Evolutionary conservation across 768 basidiomycete species (phyloP), one percentile per base, ranked within the genome.

Genomic region (Steccherinum ochraceum): DNA sequence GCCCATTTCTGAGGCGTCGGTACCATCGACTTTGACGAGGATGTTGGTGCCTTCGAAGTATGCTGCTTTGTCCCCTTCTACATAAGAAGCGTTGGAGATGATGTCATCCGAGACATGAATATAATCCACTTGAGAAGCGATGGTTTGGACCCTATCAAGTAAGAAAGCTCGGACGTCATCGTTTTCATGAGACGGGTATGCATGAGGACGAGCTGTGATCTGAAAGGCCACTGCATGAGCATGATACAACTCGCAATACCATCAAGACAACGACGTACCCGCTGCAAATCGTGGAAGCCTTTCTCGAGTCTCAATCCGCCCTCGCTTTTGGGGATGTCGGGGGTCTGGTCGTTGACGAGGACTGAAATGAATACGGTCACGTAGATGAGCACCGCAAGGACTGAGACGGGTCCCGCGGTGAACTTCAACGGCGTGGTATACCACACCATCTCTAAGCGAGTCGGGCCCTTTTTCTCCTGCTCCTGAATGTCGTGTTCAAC

Each of bases 111-210:
- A 67, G 12, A 84, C 61, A 40, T 79, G 70, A 3, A 84, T 72
- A 53, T 79, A 71, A 0, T 68, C 59, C 40, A 75, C 65, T 18
- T 57, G 62, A 12, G 65, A 66, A 24, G 77, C 72, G 21, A 85
- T 69, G 3, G 69, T 64, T 35, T 65, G 56, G 12, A 91, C 61
- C 2, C 84, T 78, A 2, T 69, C 61, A 23, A 86, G 68, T 25
- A 93, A 66, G 61, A 82, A 83, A 0, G 65, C 61, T 46, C 78
- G 80, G 21, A 89, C 84, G 23, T 72, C 58, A 56, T 87, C 84
- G 60, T 92, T 93, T 16, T 80, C 77, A 66, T 83, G 86, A 1
- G 87, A 88, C 59, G 86, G 82, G 67, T 81, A 89, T 0, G 89
- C 81, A 64, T 87, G 89, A 0, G 89, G 90, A 23, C 74, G 74